These are phyloP conservation scores for Colletotrichum ledebouriae DNA, from an alignment of 2,329 filamentous ascomycete species.

Conservation along the genomic window DNA sequence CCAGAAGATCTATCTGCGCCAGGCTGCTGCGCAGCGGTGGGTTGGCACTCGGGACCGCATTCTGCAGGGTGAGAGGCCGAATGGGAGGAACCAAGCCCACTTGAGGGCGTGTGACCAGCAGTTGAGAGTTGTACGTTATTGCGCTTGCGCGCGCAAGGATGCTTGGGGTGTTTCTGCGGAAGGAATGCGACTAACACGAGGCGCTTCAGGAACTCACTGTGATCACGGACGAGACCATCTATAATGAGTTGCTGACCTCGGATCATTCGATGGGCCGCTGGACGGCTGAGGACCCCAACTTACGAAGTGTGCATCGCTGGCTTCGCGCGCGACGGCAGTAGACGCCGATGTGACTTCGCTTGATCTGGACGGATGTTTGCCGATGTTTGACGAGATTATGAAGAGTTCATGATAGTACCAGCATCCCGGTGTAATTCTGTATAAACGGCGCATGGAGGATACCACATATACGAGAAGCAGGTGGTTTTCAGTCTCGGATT, in stretches of 20 bases:
- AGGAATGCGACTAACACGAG: slow-evolving; percentile 2
- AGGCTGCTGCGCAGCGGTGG: slow-evolving; percentile 72
- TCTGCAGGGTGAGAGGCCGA: slow-evolving; percentile 65
- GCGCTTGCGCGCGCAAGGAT: not conserved
- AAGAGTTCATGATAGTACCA: not conserved
- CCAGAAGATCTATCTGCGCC: slow-evolving; percentile 74
- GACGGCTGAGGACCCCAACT: slow-evolving; percentile 72
- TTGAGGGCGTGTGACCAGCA: slow-evolving; percentile 69
- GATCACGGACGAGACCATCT: slow-evolving; percentile 71
- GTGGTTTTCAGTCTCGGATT: not conserved
- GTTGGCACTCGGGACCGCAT: slow-evolving; percentile 66
- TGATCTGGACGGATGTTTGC: slow-evolving; percentile 21
- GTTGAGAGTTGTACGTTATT: slow-evolving; percentile 65
- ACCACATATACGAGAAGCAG: slow-evolving; percentile 16
- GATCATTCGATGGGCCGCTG: slow-evolving; percentile 71
- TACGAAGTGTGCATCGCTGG: slow-evolving; percentile 71
- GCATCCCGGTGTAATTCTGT: slow-evolving; percentile 15
- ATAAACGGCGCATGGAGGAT: slow-evolving; percentile 39
- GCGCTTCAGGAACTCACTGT: slow-evolving; percentile 66
- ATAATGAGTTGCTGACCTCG: slow-evolving; percentile 65
- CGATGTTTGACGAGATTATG: slow-evolving; percentile 19
- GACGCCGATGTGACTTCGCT: not conserved
- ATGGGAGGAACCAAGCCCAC: slow-evolving; percentile 60
- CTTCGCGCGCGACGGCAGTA: slow-evolving; percentile 58
- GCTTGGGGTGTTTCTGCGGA: not conserved